Percentiles rank a stretch among this genome's conserved stretches.
Conservation (phyloP, 208 protist genomes). For the Acanthamoeba lugdunensis region DNA sequence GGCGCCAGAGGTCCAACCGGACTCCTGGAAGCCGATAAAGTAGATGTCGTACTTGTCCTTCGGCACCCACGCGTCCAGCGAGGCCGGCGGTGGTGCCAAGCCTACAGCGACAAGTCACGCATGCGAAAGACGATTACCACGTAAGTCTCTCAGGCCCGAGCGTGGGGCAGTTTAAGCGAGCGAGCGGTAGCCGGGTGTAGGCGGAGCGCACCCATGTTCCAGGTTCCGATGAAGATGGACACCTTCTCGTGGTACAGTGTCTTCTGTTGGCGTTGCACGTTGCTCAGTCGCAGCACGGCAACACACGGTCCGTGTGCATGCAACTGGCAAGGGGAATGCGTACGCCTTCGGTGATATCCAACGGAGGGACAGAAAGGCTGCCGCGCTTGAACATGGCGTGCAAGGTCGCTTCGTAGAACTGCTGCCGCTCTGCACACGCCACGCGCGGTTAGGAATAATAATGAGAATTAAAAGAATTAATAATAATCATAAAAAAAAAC, state of each 20-base stretch:
- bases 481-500: slow-evolving; percentile 46
- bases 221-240: slow-evolving; percentile 58
- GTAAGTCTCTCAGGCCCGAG: not conserved
- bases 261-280: not conserved
- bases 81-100: slow-evolving; percentile 56
- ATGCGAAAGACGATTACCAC: not conserved
- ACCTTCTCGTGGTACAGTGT: slow-evolving; percentile 48
- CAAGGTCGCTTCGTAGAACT: slow-evolving; percentile 52
- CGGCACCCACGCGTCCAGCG: slow-evolving; percentile 59
- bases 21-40: slow-evolving; percentile 71
- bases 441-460: not conserved
- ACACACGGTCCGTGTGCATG: not conserved
- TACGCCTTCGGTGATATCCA: slow-evolving; percentile 8
- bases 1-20: slow-evolving; percentile 46
- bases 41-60: slow-evolving; percentile 71
- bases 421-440: slow-evolving; percentile 30
- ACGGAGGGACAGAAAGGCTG: not conserved
- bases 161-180: not conserved
- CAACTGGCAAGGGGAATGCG: not conserved
- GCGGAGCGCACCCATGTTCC: slow-evolving; percentile 38
- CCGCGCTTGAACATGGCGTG: slow-evolving; percentile 61
- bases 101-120: not conserved
- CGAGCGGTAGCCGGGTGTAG: not conserved
- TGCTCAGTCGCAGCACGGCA: not conserved
- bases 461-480: slow-evolving; percentile 28